These are phyloP conservation scores for Oryza meyeriana DNA, from an alignment of 176 grass and related monocot species.

Conservation along the genomic window DNA sequence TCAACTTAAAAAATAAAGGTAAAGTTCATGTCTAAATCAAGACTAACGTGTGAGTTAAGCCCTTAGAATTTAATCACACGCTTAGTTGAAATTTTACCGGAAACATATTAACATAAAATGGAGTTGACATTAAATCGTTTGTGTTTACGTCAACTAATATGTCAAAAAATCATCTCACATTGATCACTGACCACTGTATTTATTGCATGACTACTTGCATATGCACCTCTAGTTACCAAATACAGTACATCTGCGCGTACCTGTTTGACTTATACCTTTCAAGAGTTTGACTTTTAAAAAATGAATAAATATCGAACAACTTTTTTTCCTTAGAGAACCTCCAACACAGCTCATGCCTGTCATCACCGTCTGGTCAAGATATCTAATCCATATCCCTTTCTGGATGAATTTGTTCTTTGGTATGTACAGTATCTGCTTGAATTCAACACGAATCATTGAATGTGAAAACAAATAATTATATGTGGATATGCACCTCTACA, in stretches of 20 bases:
- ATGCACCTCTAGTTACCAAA: neutral
- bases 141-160: neutral
- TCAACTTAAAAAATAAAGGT: too few relatives aligned
- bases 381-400: neutral
- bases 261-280: neutral
- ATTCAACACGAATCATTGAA: too few relatives aligned
- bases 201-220: neutral
- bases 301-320: neutral
- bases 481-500: too few relatives aligned
- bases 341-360: neutral
- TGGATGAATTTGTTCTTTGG: neutral
- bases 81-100: too few relatives aligned
- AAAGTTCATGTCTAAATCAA: too few relatives aligned
- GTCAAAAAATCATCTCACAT: too few relatives aligned
- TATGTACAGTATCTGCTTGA: neutral
- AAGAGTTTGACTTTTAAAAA: neutral
- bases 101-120: too few relatives aligned
- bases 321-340: neutral
- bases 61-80: too few relatives aligned
- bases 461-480: too few relatives aligned
- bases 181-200: too few relatives aligned
- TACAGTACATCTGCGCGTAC: neutral
- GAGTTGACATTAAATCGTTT: too few relatives aligned
- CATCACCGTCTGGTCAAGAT: neutral
- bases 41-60: too few relatives aligned